Evolutionary conservation across 2,329 filamentous ascomycete species (phyloP), one percentile per base, ranked within the genome.

Genomic region (Massarina eburnea): DNA sequence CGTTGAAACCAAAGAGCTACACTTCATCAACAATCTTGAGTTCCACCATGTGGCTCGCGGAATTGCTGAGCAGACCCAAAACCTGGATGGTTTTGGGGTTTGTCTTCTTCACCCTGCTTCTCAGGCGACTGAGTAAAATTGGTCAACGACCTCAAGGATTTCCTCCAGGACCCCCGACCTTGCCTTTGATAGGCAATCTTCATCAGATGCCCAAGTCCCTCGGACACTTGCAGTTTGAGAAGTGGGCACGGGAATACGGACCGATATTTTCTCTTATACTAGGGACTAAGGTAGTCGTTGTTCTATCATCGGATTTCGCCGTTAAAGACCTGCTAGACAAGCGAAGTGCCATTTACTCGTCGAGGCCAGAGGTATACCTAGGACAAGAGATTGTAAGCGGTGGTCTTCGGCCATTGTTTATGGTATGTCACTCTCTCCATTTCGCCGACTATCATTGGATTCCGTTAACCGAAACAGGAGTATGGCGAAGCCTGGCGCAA

Each of bases 311-410:
- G 1, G 71, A 74, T 21, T 48, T 68, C 41, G 72, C 70, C 0
- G 71, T 81, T 24, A 79, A 77, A 40, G 78, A 81, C 6, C 55
- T 82, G 3, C 48, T 82, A 2, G 80, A 81, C 43, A 76, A 77
- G 47, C 65, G 73, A 29, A 75, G 76, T 35, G 60, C 50, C 12
- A 77, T 77, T 12, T 82, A 81, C 58, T 79, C 76, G 0, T 72
- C 73, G 12, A 68, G 79, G 0, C 71, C 71, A 9, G 66, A 71
- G 4, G 48, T 59, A n/a, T 54, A 57, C 12, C 29, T 61, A 1
- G 50, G 49, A 2, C 42, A 48, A 2, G 30, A 68, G 29, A 38
- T 52, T 8, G 19, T 48, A 2, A 58, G 51, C 34, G 55, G 55
- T 9, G 46, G 48, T 3, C 36, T 57, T 17, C 34, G 55, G 17